Evolutionary conservation across 2,329 filamentous ascomycete genomes (phyloP).

Genomic region (Beauveria asiatica): DNA sequence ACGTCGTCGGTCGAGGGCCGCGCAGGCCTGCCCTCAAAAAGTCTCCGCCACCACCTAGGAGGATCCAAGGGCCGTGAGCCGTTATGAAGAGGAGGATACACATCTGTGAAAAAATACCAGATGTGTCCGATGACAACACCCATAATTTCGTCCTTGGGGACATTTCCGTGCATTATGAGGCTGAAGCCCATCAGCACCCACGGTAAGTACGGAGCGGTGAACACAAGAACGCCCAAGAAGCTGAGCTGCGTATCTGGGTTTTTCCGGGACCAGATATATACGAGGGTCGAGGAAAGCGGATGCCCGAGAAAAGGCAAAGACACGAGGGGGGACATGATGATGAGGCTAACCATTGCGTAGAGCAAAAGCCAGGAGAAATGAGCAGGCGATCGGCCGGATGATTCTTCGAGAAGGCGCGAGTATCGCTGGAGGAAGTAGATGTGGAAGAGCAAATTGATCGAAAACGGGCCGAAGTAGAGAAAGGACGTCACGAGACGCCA

Average conservation of each 20-base stretch:
- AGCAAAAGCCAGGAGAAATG: conserved; percentile 92
- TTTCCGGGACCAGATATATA: conserved; percentile 95
- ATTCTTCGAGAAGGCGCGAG: conserved; percentile 88
- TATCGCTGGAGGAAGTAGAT: conserved; percentile 98
- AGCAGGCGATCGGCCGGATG: conserved; percentile 81
- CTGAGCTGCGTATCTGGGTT: conserved; percentile 89
- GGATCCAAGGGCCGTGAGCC: conserved; percentile 82
- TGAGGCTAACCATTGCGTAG: conserved; percentile 72
- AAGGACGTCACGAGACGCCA: conserved; percentile 96
- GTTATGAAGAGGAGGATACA: conserved; percentile 85
- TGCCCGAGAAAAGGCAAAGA: conserved; percentile 93
- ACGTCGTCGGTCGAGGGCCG: conserved; percentile 38
- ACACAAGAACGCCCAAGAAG: conserved; percentile 80
- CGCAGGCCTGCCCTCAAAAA: conserved; percentile 59
- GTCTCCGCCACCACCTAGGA: conserved; percentile 76
- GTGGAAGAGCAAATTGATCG: conserved; percentile 90
- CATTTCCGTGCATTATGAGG: conserved; percentile 76
- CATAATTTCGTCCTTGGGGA: conserved; percentile 94
- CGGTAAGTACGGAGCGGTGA: conserved; percentile 87
- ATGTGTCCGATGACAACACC: conserved; percentile 91
- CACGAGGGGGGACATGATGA: conserved; percentile 75
- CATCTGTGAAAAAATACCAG: conserved; percentile 97
- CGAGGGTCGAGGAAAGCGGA: conserved; percentile 81
- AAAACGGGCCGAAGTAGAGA: conserved; percentile 92
- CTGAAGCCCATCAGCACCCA: conserved; percentile 95